Base-by-base conservation (phyloP, 2,329 filamentous ascomycete genomes). In the Lojkania enalia region DNA sequence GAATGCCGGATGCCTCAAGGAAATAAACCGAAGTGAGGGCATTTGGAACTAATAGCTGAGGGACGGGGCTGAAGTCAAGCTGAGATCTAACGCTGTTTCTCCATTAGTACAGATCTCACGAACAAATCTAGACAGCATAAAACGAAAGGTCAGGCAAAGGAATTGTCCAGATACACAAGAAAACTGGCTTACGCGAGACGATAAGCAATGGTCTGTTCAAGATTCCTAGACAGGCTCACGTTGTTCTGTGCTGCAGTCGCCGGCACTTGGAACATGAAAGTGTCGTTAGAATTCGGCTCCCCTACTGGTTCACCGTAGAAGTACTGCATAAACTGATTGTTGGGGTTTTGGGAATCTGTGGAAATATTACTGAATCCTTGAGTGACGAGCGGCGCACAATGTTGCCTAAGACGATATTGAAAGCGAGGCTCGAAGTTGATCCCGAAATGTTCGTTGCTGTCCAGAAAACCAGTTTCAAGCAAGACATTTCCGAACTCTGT, bases 381-480 rank as follows among this genome's bases (percentile, higher is more conserved):
- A 33, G 30, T 33, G 9, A 11, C 14, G 6, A 33, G 7, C 16
- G 30, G 30, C 16, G 30, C 30, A 16, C 30, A 33, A 15, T 6
- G 14, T 12, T 6, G 9, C 14, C 6, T 6, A 15, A 12, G 30
- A 6, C 30, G 30, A 6, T 11, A 16, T 9, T 33, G 9, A 15
- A 33, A 33, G 30, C 14, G 30, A 7, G 30, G 30, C 6, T 6
- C 30, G 7, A 6, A 9, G 14, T 33, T 33, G 9, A 63, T 16
- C 0, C 59, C 60, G 9, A 64, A 40, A 37, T 63, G 39, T 1
- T 39, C n/a, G n/a, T 44, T 41, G 23, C 52, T 59, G 25, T 61
- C 44, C 0, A 63, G 36, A 12, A 39, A 36, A 4, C 54, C 57
- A 2, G 51, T 56, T 18, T 63, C 58, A 0, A 63, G 21, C 0